Evolutionary conservation across 2,329 filamentous ascomycete genomes (phyloP).

Genomic region (Pseudonectria foliicola): DNA sequence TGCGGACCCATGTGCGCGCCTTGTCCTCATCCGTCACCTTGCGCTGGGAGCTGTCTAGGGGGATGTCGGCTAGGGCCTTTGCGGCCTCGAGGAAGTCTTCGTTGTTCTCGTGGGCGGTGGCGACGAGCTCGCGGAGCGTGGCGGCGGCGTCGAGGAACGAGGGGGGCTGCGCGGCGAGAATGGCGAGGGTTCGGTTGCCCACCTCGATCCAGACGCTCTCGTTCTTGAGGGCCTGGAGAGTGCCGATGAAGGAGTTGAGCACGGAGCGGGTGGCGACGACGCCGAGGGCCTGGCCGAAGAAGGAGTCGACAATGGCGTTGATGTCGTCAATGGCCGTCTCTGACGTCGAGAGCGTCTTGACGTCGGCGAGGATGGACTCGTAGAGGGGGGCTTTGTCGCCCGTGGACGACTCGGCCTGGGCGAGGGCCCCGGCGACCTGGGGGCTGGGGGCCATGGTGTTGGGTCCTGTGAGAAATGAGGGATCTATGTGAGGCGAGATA

Average conservation of each 20-base stretch:
- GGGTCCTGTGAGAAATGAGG: conserved; percentile 3
- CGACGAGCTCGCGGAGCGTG: conserved; percentile 70
- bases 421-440: conserved; percentile 38
- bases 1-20: conserved; percentile 82
- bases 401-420: conserved; percentile 29
- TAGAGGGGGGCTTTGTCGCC: conserved; percentile 40
- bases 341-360: conserved; percentile 35
- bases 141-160: conserved; percentile 80
- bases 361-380: conserved; percentile 37
- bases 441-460: conserved; percentile 30
- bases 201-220: conserved; percentile 66
- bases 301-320: conserved; percentile 57
- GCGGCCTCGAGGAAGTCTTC: conserved; percentile 79
- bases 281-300: conserved; percentile 63
- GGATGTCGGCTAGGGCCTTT: conserved; percentile 70
- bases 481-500: no score
- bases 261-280: conserved; percentile 70
- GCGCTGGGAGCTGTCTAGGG: conserved; percentile 82
- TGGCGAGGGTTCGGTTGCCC: conserved; percentile 63
- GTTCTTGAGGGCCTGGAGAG: conserved; percentile 54
- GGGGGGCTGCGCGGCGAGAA: conserved; percentile 54
- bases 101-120: conserved; percentile 72
- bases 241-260: conserved; percentile 57
- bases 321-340: conserved; percentile 46
- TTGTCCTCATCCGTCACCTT: conserved; percentile 76